Percentiles rank a stretch among this genome's conserved stretches.
phyloP scores from a whole-genome alignment of 768 basidiomycete species.

The Daedalea quercina region DNA sequence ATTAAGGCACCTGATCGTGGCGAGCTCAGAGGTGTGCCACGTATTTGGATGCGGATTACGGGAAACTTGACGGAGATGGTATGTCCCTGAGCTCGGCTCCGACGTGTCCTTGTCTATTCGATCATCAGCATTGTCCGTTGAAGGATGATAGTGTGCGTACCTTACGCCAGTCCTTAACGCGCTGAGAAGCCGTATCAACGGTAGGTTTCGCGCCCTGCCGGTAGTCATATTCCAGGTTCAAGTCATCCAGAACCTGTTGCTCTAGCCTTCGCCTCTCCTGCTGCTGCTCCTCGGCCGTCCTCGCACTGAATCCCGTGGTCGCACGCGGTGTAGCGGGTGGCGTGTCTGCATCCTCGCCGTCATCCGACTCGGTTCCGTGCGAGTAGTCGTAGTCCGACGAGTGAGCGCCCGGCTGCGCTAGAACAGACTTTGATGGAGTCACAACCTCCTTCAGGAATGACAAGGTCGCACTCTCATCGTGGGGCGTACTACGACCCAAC shows the following conservation, averaged over 20 bases:
- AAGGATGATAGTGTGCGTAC: constrained; percentile 1
- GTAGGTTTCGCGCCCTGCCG: constrained; percentile 9
- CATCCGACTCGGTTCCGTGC: constrained; percentile 14
- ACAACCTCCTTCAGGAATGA: constrained; percentile 43
- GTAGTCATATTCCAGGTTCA: constrained; percentile 48
- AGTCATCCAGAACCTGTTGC: constrained; percentile 49
- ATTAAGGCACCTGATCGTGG: constrained; percentile 66
- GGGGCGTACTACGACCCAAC: constrained; percentile 27
- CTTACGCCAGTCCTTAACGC: constrained; percentile 4
- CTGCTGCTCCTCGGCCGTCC: constrained; percentile 16
- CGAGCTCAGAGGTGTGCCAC: constrained; percentile 50
- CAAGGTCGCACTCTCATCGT: constrained; percentile 25
- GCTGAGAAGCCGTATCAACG: neutral
- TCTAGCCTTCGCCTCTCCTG: constrained; percentile 40
- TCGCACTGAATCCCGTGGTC: neutral
- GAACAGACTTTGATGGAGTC: constrained; percentile 12
- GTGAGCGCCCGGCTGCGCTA: neutral
- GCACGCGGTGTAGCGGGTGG: constrained; percentile 32
- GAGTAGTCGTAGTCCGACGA: neutral
- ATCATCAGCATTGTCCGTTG: neutral
- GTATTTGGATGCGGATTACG: constrained; percentile 60
- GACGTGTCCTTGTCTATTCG: neutral
- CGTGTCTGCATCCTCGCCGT: constrained; percentile 28
- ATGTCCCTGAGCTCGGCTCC: neutral
- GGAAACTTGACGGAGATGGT: constrained; percentile 36